These are phyloP conservation scores for Tulasnella sp. DNA, from an alignment of 768 basidiomycete species.

Conservation along the genomic window DNA sequence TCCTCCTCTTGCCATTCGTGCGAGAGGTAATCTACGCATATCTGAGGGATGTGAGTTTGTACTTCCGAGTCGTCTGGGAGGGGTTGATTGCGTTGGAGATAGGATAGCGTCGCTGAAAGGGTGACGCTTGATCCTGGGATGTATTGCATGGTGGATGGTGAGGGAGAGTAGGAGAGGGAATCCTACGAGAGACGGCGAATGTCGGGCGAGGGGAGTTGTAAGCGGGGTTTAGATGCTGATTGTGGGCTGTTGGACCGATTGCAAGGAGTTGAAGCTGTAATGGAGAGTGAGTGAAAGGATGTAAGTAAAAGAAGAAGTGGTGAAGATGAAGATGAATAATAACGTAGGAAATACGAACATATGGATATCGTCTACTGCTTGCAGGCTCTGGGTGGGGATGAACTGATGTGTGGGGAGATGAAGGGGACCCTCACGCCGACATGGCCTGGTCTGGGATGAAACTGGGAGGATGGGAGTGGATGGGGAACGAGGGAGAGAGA, in stretches of 20 bases:
- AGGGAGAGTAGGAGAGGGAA: slow-evolving; percentile 43
- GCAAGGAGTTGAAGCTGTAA: background rate
- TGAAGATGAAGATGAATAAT: background rate
- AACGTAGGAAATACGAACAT: background rate
- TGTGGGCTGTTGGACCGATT: background rate
- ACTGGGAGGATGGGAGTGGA: background rate
- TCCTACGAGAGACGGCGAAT: background rate
- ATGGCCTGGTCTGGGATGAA: background rate
- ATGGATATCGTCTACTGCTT: background rate
- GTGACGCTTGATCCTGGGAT: slow-evolving; percentile 31
- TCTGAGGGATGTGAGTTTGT: slow-evolving; percentile 69
- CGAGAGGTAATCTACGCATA: slow-evolving; percentile 97
- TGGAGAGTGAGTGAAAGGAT: background rate
- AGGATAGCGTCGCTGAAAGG: slow-evolving; percentile 20
- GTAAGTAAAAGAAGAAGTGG: background rate
- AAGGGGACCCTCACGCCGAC: background rate
- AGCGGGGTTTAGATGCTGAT: background rate
- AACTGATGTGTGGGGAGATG: background rate
- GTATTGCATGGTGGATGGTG: slow-evolving; percentile 42
- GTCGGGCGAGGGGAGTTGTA: background rate
- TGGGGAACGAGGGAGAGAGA: background rate
- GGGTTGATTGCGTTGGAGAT: slow-evolving; percentile 23
- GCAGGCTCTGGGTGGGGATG: background rate
- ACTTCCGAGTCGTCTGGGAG: slow-evolving; percentile 74
- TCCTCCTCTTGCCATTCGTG: slow-evolving; percentile 98